Evolutionary conservation across 2,329 filamentous ascomycete genomes (phyloP).

Genomic region (Monilinia laxa): DNA sequence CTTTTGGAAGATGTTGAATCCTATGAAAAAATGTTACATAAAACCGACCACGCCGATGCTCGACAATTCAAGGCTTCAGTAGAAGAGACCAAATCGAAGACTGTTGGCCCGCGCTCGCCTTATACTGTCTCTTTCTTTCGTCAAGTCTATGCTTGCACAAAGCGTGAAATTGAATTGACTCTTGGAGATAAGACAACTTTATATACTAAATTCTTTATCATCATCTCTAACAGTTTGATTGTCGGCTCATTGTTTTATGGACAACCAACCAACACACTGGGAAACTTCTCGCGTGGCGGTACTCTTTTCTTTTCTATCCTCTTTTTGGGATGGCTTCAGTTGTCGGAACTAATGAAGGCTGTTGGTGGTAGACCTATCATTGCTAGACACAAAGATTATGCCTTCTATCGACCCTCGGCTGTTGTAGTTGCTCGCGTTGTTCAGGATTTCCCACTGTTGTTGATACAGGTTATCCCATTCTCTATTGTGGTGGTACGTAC

Average conservation of each 20-base stretch:
- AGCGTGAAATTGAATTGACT: slow-evolving; percentile 76
- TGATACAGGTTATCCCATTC: slow-evolving; percentile 59
- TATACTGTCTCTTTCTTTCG: slow-evolving; percentile 74
- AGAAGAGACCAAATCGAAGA: slow-evolving; percentile 65
- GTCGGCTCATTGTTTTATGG: slow-evolving; percentile 79
- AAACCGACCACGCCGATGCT: slow-evolving; percentile 59
- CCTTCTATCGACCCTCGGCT: slow-evolving; percentile 68
- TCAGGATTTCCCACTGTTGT: slow-evolving; percentile 60
- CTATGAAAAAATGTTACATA: slow-evolving; percentile 57
- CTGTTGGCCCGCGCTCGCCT: slow-evolving; percentile 65
- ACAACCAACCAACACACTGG: slow-evolving; percentile 56
- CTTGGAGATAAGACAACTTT: slow-evolving; percentile 72
- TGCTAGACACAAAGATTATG: slow-evolving; percentile 65
- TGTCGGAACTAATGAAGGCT: slow-evolving; percentile 76
- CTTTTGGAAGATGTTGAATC: slow-evolving; percentile 60
- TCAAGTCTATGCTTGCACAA: slow-evolving; percentile 68
- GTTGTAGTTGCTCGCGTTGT: slow-evolving; percentile 63
- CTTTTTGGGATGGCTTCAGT: slow-evolving; percentile 68
- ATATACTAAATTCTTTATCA: slow-evolving; percentile 77
- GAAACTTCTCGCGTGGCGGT: slow-evolving; percentile 63
- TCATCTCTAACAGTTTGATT: slow-evolving; percentile 71
- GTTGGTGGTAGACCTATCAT: slow-evolving; percentile 70
- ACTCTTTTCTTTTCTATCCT: slow-evolving; percentile 65
- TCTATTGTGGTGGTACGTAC: slow-evolving; percentile 47
- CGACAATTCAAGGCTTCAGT: slow-evolving; percentile 66